Evolutionary conservation across 1,284 basidiomycete genomes (phyloP), one percentile per base, ranked within the genome.

Genomic region (Microbotryomycetes sp.): DNA sequence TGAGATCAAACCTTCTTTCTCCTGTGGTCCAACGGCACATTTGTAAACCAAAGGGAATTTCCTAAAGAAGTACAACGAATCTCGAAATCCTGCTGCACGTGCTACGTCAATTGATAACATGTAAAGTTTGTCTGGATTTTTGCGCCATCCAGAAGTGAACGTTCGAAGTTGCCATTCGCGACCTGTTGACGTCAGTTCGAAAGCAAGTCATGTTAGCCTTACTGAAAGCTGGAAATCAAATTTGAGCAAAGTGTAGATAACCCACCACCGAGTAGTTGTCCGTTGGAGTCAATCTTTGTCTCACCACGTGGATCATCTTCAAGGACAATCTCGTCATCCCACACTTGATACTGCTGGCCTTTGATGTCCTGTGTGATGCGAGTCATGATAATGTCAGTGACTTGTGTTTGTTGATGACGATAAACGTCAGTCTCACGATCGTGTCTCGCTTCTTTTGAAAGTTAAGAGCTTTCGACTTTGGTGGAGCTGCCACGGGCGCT

Each of bases 61-160:
- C 14, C 96, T 86, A 77, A 97, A 94, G 76, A 97, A 97, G 76
- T 96, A 97, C 14, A 97, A 80, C 9, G 93, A 97, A 76, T 98
- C 96, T 59, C 91, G 85, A 77, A 92, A 97, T 2, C 94, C 96
- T 46, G 90, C 92, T 3, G 89, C 89, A 28, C 94, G 85, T 0
- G 94, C 94, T 4, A 92, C 93, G 73, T 98, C 94, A 66, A 98
- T 97, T 14, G 94, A 91, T 49, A 98, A 86, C 82, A 96, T 89
- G 78, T 97, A 98, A 65, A 86, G 81, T 55, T 88, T 83, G 54
- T 89, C 83, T 5, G 90, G 86, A 73, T 97, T 79, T 0, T 73
- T 82, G 59, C 93, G 84, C 55, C 83, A 83, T 0, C 89, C 86
- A 1, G 92, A 84, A 16, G 83, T 79, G 73, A 97, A 97, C 1